Evolutionary conservation across 495 filamentous ascomycete species (phyloP).

Genomic region (Copromyces sp.): DNA sequence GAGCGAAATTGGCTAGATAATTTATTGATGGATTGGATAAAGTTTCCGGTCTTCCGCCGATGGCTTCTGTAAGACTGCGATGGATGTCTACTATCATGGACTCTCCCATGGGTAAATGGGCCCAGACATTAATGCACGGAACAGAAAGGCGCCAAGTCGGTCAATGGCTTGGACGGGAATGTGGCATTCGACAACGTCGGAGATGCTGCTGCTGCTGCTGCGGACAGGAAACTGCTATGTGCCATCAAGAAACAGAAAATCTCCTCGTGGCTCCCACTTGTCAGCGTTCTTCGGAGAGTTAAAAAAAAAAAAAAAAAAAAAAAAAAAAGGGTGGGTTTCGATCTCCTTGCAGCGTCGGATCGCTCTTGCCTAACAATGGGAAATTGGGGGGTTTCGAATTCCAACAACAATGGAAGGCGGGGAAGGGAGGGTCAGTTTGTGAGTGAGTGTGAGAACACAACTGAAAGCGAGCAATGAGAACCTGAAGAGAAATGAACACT

Average conservation of each 20-base stretch:
- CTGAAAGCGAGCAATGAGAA: not conserved
- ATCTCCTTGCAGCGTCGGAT: not conserved
- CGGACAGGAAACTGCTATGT: not conserved
- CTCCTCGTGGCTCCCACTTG: not conserved
- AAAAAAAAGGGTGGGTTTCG: not conserved
- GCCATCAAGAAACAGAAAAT: not conserved
- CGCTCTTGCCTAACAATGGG: not conserved
- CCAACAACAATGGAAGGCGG: not conserved
- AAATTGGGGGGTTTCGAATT: not conserved
- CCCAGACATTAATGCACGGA: not conserved
- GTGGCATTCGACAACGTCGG: not conserved
- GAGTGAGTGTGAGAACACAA: not conserved
- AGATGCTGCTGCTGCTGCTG: not conserved
- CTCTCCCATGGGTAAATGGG: not conserved
- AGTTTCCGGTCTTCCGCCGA: not conserved
- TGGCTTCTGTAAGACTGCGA: not conserved
- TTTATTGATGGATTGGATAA: not conserved
- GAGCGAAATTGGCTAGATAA: not conserved
- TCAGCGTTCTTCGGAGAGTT: not conserved
- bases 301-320: not conserved
- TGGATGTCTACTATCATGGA: not conserved
- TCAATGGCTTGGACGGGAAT: not conserved
- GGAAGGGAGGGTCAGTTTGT: not conserved
- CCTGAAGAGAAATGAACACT: not conserved
- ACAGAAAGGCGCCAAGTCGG: not conserved